phyloP scores from a whole-genome alignment of 2,329 filamentous ascomycete species.

The Polychaeton citri region DNA sequence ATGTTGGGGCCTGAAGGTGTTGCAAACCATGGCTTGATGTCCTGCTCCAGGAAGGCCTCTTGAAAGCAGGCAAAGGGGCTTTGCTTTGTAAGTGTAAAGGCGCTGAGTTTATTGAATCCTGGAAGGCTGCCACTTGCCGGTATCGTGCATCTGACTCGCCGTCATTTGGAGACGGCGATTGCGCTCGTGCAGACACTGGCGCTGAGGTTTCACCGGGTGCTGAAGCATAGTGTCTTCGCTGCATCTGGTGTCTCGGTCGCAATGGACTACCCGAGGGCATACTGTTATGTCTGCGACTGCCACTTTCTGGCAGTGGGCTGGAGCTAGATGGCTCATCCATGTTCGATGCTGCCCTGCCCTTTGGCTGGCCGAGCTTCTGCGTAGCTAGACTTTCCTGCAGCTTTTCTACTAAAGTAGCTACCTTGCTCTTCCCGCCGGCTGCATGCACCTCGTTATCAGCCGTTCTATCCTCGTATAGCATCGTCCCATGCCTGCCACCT shows the following conservation, averaged over 20 bases:
- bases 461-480: slow-evolving; percentile 13
- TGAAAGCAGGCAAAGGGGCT: slow-evolving; percentile 19
- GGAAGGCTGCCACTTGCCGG: background rate
- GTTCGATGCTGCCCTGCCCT: slow-evolving; percentile 2
- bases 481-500: background rate
- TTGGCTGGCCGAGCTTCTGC: slow-evolving; percentile 13
- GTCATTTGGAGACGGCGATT: too few species aligned
- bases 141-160: background rate
- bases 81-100: slow-evolving; percentile 18
- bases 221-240: too few species aligned
- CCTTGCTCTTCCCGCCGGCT: slow-evolving; percentile 16
- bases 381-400: slow-evolving; percentile 32
- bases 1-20: slow-evolving; percentile 1
- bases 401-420: slow-evolving; percentile 27
- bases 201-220: too few species aligned
- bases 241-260: slow-evolving; percentile 4
- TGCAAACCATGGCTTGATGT: slow-evolving; percentile 7
- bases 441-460: slow-evolving; percentile 18
- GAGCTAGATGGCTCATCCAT: slow-evolving; percentile 32
- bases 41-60: slow-evolving; percentile 16
- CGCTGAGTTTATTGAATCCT: slow-evolving; percentile 4
- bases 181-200: too few species aligned
- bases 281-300: slow-evolving; percentile 3
- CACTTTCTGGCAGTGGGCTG: slow-evolving; percentile 29
- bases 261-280: slow-evolving; percentile 8